Base-by-base conservation (phyloP, 345 rosid genomes). In the Turnera subulata region DNA sequence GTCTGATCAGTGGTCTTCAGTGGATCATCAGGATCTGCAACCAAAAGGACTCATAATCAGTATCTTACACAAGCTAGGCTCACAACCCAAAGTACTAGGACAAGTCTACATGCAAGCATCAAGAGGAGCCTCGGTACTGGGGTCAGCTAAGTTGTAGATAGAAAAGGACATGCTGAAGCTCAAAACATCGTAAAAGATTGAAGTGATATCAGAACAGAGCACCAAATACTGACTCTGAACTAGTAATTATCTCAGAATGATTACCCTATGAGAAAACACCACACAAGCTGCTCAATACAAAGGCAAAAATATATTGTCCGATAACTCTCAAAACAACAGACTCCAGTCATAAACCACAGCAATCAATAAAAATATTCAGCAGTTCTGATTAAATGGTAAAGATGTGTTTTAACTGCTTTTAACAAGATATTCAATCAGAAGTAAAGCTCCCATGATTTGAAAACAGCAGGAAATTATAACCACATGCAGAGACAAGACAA, bases 1-100 rank as follows among this genome's bases (percentile, higher is more conserved):
- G 97, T 89, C 73, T 93, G 97, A 63, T 93, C 96, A 1, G 92
- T 89, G 12, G 95, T 87, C 85, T 87, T 93, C 83, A 93, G 58
- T 0, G 97, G 99, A 74, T 93, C 99, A 77, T 93, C 97, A 7
- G 83, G 46, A 70, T 93, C 99, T 93, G 81, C 75, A 59, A 11
- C 56, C 33, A 59, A 61, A 15, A 50, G 45, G 51, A 29, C 57
- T 33, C 23, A 46, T 38, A 18, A 51, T 50, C 18, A 49, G 25
- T 29, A 37, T 0, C 45, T 42, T 15, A 42, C 16, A 13, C 16
- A 42, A 22, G 53, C 35, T 21, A 2, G 32, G 15, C 2, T 12
- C 35, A 24, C 1, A 24, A 24, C 25, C 13, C 4, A 21, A 14
- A 49, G 22, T 49, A 12, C 14, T 21, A 19, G 49, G 23, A 59